These are phyloP conservation scores for Carex littledalei DNA, from an alignment of 176 grass and related monocot genomes.

Conservation along the genomic window DNA sequence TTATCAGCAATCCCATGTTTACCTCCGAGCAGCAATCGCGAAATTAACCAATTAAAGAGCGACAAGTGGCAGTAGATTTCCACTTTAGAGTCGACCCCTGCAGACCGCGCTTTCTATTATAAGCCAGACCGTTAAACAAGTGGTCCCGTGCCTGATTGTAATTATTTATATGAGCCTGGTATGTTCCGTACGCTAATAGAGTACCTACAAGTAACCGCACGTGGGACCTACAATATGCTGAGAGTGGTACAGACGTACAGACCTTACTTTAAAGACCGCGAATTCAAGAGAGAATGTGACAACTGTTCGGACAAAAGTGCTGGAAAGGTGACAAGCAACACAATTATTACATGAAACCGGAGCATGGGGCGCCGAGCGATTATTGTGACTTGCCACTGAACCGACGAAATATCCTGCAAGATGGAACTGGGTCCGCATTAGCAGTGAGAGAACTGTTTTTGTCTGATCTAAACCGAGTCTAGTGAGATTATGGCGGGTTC, in stretches of 20 bases:
- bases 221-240: no score
- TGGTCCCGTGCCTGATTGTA: background rate
- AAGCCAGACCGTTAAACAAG: slow-evolving; percentile 15
- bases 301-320: slow-evolving; percentile 19
- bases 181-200: background rate
- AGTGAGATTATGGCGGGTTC: background rate
- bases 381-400: background rate
- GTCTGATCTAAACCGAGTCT: background rate
- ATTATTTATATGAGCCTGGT: background rate
- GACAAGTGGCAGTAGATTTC: background rate
- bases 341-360: background rate
- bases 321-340: slow-evolving; percentile 6
- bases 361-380: background rate
- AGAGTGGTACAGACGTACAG: background rate
- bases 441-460: background rate
- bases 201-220: background rate
- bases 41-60: background rate
- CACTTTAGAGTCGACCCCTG: background rate
- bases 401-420: background rate
- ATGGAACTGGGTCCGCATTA: background rate
- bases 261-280: background rate
- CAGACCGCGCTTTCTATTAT: background rate
- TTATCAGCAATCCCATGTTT: background rate
- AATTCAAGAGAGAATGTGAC: background rate
- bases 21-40: background rate